A percentile compares a stretch with the other conserved stretches of the same genome.
phyloP scores from a whole-genome alignment of 176 grass and related monocot genomes.

The Elymus sibiricus region DNA sequence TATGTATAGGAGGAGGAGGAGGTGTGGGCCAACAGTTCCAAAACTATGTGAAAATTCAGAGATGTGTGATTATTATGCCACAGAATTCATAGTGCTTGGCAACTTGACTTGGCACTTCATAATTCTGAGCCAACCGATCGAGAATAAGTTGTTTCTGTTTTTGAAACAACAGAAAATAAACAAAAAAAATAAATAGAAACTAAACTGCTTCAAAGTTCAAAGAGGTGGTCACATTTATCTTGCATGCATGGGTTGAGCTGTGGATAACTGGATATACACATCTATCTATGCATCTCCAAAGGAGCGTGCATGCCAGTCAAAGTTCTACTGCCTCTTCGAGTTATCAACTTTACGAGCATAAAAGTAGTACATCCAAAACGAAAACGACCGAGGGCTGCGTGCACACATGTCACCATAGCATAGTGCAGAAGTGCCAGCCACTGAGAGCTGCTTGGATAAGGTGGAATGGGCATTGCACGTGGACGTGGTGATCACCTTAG shows the following conservation, averaged over 20 bases:
- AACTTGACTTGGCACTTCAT: too few relatives aligned
- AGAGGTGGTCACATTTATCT: neutral
- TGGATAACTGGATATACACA: neutral
- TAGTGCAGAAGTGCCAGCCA: neutral
- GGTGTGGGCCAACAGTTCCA: neutral
- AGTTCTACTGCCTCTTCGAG: too few relatives aligned
- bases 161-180: neutral
- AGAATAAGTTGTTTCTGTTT: neutral
- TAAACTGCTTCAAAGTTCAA: too few relatives aligned
- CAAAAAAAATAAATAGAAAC: too few relatives aligned
- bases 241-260: neutral
- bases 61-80: too few relatives aligned
- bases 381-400: neutral
- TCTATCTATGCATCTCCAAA: too few relatives aligned
- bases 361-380: neutral
- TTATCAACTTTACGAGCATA: neutral
- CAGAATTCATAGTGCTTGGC: too few relatives aligned
- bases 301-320: neutral
- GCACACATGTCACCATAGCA: neutral
- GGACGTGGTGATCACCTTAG: too few relatives aligned
- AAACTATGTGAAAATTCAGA: neutral
- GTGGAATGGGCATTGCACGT: neutral
- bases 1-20: slow-evolving; percentile 27
- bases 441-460: neutral
- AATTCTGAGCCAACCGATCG: neutral